A percentile compares a stretch with the other conserved stretches of the same genome.
Conservation (phyloP, 169 alveolate species). For the Eimeria acervulina region DNA sequence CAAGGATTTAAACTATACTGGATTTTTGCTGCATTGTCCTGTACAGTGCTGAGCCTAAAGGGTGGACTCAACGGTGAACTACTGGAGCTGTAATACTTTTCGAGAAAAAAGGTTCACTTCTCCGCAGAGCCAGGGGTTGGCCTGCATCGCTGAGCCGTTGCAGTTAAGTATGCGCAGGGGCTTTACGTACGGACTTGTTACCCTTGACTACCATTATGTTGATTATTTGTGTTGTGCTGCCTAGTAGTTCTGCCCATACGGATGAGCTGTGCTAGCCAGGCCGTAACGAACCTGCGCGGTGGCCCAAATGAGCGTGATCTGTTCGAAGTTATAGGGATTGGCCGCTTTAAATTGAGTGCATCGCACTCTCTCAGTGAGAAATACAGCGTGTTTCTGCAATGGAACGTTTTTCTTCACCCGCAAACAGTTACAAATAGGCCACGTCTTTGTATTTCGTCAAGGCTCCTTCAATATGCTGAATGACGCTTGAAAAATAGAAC, state of each 20-base stretch:
- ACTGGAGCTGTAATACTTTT: background rate
- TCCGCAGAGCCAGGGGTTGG: background rate
- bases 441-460: background rate
- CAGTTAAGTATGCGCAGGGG: background rate
- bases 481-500: background rate
- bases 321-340: background rate
- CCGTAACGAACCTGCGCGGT: background rate
- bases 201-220: background rate
- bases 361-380: background rate
- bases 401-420: background rate
- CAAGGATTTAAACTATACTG: background rate
- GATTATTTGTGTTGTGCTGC: background rate
- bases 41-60: background rate
- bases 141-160: background rate
- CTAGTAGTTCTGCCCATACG: background rate
- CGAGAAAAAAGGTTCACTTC: background rate
- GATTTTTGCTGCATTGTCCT: background rate
- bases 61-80: background rate
- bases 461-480: background rate
- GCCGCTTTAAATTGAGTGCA: background rate
- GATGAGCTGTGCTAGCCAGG: background rate
- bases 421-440: background rate
- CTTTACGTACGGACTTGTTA: background rate
- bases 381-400: background rate
- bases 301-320: background rate